phyloP scores from a whole-genome alignment of 2,329 filamentous ascomycete genomes.

The Aspergillus sp. region DNA sequence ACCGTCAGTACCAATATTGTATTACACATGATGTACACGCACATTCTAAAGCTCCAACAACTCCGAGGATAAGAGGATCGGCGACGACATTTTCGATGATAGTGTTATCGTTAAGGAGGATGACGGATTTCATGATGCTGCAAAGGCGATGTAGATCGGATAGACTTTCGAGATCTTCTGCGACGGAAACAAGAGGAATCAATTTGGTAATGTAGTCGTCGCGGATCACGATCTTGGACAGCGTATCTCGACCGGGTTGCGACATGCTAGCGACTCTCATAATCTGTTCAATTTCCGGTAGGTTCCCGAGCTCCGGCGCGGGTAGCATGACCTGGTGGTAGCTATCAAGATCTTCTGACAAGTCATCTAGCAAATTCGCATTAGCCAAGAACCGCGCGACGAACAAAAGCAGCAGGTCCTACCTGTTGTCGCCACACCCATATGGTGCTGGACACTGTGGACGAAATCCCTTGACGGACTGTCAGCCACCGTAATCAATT shows the following conservation, averaged over 20 bases:
- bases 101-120: conserved; percentile 85
- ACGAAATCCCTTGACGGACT: conserved; percentile 71
- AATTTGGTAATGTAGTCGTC: conserved; percentile 85
- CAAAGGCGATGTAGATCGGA: conserved; percentile 83
- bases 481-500: conserved; percentile 14
- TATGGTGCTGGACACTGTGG: conserved; percentile 70
- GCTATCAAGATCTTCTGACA: conserved; percentile 81
- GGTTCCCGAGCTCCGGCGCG: conserved; percentile 69
- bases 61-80: conserved; percentile 80
- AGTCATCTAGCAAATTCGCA: conserved; percentile 56
- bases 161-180: conserved; percentile 85
- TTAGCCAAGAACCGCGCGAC: neutral
- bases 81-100: conserved; percentile 93
- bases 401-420: conserved; percentile 18
- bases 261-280: conserved; percentile 74
- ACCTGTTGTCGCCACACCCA: conserved; percentile 58
- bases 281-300: conserved; percentile 74
- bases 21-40: conserved; percentile 18
- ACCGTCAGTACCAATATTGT: conserved; percentile 22
- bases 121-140: conserved; percentile 96
- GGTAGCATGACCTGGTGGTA: conserved; percentile 68
- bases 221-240: conserved; percentile 77
- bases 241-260: conserved; percentile 69
- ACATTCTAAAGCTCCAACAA: conserved; percentile 91
- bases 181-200: conserved; percentile 75